phyloP scores from a whole-genome alignment of 208 protist species.

The Crithidia bombi region DNA sequence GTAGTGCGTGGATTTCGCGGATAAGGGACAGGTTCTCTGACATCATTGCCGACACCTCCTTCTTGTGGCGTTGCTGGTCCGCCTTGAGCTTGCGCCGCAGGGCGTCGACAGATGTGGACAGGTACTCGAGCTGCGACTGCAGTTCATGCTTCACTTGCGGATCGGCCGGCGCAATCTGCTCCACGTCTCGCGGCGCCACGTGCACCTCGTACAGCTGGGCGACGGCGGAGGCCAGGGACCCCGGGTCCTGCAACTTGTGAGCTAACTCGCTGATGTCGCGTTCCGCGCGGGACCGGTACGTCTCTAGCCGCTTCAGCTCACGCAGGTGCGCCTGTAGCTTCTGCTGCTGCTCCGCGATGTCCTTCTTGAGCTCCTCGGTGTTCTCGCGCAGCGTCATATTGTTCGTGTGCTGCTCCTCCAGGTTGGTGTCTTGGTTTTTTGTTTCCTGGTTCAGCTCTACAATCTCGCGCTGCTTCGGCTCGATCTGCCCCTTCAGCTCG shows the following conservation, averaged over 20 bases:
- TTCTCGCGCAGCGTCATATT: constrained; percentile 89
- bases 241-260: constrained; percentile 92
- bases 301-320: constrained; percentile 89
- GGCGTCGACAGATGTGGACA: constrained; percentile 92
- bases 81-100: constrained; percentile 91
- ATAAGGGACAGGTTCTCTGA: constrained; percentile 95
- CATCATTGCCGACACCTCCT: constrained; percentile 94
- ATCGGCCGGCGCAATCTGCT: constrained; percentile 70
- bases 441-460: constrained; percentile 90
- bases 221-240: constrained; percentile 78
- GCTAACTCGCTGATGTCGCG: constrained; percentile 85
- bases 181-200: constrained; percentile 71
- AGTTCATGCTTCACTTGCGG: constrained; percentile 90
- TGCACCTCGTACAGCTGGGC: constrained; percentile 86
- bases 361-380: constrained; percentile 90
- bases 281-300: constrained; percentile 81
- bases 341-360: constrained; percentile 87
- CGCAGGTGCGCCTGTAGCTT: constrained; percentile 78
- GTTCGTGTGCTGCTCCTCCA: constrained; percentile 90
- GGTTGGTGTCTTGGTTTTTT: constrained; percentile 91
- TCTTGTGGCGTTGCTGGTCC: constrained; percentile 89
- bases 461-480: constrained; percentile 96
- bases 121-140: constrained; percentile 90
- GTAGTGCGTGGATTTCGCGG: constrained; percentile 95
- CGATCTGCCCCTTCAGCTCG: constrained; percentile 97